These are phyloP conservation scores for Yamadazyma sp. DNA, from an alignment of 1,139 yeast genomes.

Conservation along the genomic window DNA sequence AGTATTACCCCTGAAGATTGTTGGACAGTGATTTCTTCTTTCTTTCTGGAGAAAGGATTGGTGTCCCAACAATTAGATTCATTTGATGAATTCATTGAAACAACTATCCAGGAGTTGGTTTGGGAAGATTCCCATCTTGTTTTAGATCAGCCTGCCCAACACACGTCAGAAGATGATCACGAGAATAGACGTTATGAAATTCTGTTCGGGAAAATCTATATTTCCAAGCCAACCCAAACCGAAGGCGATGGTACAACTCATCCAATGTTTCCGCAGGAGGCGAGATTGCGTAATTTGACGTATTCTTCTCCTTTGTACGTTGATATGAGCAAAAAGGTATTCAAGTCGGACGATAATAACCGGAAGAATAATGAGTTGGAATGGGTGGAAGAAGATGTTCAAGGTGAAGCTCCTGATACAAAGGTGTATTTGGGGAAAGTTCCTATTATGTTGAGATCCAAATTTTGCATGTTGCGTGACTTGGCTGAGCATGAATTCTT, in stretches of 20 bases:
- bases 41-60: constrained; percentile 93
- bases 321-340: constrained; percentile 89
- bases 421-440: constrained; percentile 94
- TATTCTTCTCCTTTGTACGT: constrained; percentile 95
- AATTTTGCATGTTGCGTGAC: constrained; percentile 91
- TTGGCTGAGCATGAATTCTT: constrained; percentile 93
- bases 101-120: constrained; percentile 94
- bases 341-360: constrained; percentile 74
- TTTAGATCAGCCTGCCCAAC: constrained; percentile 97
- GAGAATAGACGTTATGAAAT: constrained; percentile 91
- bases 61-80: constrained; percentile 98
- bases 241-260: constrained; percentile 99
- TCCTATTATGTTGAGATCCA: constrained; percentile 96
- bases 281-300: constrained; percentile 91
- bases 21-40: constrained; percentile 96
- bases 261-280: constrained; percentile 98
- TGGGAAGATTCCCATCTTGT: constrained; percentile 94
- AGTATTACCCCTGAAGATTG: constrained; percentile 97
- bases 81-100: constrained; percentile 95
- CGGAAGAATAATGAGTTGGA: constrained; percentile 64
- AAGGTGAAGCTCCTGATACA: constrained; percentile 60
- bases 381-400: constrained; percentile 60
- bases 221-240: constrained; percentile 96
- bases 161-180: constrained; percentile 85
- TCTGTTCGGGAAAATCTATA: constrained; percentile 92